Base-by-base conservation (phyloP, 2,329 filamentous ascomycete species). In the Aspergillus fischeri region DNA sequence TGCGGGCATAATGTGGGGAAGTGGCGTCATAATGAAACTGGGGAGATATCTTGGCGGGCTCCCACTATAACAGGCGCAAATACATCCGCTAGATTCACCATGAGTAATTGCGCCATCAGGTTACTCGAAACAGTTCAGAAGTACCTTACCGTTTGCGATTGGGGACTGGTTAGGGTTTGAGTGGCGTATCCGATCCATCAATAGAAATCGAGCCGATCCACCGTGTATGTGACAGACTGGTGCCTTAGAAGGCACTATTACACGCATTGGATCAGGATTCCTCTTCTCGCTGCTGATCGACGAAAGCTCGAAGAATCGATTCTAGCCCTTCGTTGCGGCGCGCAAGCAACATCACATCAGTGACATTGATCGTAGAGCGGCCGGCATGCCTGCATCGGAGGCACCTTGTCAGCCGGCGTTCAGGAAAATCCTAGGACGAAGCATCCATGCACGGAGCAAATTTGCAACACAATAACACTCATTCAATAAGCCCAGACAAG, bases 331-430 rank as follows among this genome's bases (percentile, higher is more conserved):
- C 89, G 66, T 97, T 99, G 58, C 93, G 86, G 60, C 94, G 81
- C 27, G 91, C 87, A 29, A 99, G 83, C 7, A 99, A 83, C 67
- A 97, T 78, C 11, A 97, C 92, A 70, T 99, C 94, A 52, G 92
- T 89, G 0, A 88, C 89, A 41, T 87, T 91, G 63, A 99, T 83
- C 0, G 88, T 92, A 2, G 84, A 85, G 27, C 93, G 84, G 1
- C 90, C 89, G 10, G 90, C 93, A 75, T 99, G 94, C 53, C 86
- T 86, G 54, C 64, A 83, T 81, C 63, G 14, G 81, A 67, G 60
- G 54, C 58, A 21, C 45, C 41, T 29, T 53, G 35, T 59, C 24
- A 58, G 54, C 29, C 44, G 14, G 41, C 21, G 3, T 28, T 21
- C 28, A 25, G 47, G 27, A 29, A 32, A 41, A 21, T 4, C 17